Base-by-base conservation (phyloP, 2,329 filamentous ascomycete species). In the Diplodia sapinea region DNA sequence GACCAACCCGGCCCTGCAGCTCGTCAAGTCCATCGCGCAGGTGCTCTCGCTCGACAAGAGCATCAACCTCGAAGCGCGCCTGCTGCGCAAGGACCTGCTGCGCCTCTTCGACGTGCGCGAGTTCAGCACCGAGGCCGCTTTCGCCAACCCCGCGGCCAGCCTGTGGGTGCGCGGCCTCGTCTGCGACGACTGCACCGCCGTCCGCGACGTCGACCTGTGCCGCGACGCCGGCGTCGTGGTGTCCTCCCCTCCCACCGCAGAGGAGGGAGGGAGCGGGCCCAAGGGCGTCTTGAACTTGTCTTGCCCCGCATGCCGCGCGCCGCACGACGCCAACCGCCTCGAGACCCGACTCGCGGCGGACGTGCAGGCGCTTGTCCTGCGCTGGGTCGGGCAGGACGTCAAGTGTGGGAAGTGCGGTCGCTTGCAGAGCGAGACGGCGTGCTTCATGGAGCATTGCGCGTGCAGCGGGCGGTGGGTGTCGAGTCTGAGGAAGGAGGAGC, bases 371-470 rank as follows among this genome's bases (percentile, higher is more conserved):
- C 81, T 90, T 75, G 83, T 92, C 8, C 85, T 92, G 31, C 88
- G 91, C 73, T 99, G 96, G 94, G 85, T 88, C 70, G 92, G 90
- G 40, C 94, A 98, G 81, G 95, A 99, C 78, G 80, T 98, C 68
- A 93, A 93, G 79, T 99, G 95, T 77, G 87, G 86, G 38, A 92
- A 92, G 72, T 89, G 87, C 73, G 79, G 78, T 51, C 74, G 81
- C 4, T 79, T 97, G 49, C 84, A 93, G 75, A 85, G 92, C 50
- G 98, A 68, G 31, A 55, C 49, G 97, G 47, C 43, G 77, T 94
- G 97, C 74, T 96, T 98, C 73, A 93, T 95, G 89, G 94, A 97
- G 78, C 94, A 98, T 79, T 99, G 96, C 79, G 91, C 89, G 12
- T 99, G 95, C 82, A 92, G 92, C 69, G 95, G 95, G 3, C 86